A percentile compares a stretch with the other conserved stretches of the same genome.
Conservation (phyloP, 306 rosid genomes). For the Cucurbita pepo region DNA sequence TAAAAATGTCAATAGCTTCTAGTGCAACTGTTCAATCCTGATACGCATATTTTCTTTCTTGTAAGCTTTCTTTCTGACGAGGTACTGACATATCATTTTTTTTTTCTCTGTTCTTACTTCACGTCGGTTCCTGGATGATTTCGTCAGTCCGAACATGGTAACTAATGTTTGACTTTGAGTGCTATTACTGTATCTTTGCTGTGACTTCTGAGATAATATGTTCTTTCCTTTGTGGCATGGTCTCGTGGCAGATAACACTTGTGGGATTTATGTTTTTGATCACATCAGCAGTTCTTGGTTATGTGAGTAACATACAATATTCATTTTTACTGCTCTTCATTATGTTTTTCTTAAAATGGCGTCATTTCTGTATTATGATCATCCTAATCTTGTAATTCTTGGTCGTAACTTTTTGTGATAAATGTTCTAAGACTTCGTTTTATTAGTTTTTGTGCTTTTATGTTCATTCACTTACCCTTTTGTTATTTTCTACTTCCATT, state of each 20-base stretch:
- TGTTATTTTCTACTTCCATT: background rate
- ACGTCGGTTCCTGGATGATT: background rate
- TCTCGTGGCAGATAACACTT: constrained; percentile 63
- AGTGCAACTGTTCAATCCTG: background rate
- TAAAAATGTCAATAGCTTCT: background rate
- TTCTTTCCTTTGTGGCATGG: constrained; percentile 2
- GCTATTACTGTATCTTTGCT: background rate
- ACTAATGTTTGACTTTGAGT: constrained; percentile 1
- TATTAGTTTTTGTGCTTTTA: background rate
- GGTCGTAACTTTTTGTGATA: background rate
- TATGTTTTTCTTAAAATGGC: background rate
- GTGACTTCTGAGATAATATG: background rate
- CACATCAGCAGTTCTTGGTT: constrained; percentile 71
- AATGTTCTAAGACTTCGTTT: background rate
- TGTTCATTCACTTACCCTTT: background rate
- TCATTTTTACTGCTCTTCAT: background rate
- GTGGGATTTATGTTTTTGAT: constrained; percentile 69
- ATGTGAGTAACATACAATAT: constrained; percentile 38
- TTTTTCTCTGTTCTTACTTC: background rate
- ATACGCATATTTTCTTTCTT: background rate
- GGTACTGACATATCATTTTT: background rate
- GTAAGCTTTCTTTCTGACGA: background rate
- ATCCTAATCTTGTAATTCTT: background rate
- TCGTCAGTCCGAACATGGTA: constrained; percentile 93
- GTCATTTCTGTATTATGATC: background rate